Evolutionary conservation across 495 filamentous ascomycete genomes (phyloP), one percentile per base, ranked within the genome.

Genomic region (Neurospora sp.): DNA sequence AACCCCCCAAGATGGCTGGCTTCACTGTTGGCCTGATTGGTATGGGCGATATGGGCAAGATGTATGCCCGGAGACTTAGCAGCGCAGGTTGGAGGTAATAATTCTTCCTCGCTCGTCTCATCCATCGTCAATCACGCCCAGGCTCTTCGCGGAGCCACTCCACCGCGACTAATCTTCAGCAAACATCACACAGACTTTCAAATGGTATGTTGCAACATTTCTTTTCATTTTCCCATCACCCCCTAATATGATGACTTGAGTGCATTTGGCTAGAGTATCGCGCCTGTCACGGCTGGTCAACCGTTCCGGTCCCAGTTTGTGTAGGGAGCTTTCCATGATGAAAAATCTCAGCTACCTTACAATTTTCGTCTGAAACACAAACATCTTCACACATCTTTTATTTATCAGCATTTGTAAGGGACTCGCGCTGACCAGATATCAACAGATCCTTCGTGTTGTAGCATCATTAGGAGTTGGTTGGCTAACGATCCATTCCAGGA

Each of bases 251-350:
- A 97, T 98, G 94, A 98, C 93, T 92, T 93, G 94, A 98, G 94
- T 92, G 94, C 94, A 98, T 98, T 98, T 98, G 94, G 94, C 94
- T 98, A 93, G 94, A 98, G 94, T 86, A 96, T 93, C 88, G 87
- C 80, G 77, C 82, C 86, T 80, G 78, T 80, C 75, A 70, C 71
- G 72, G 73, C 68, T 73, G 82, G 77, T 75, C 71, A 74, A 74
- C 80, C 82, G 76, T 85, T 82, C 76, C 84, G 79, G 82, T 72
- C 77, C 79, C 75, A 70, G 75, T 68, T 61, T 42, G 72, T 72
- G 71, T 73, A 73, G 71, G 70, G 77, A 72, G 73, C 83, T 86
- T 86, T 93, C 94, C 92, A 89, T 97, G 94, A 97, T 97, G 94
- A 94, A 90, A 96, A 87, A 86, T 88, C 90, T 93, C 90, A 93